Conservation (phyloP, 495 filamentous ascomycete genomes). For the Penicillium verhagenii region DNA sequence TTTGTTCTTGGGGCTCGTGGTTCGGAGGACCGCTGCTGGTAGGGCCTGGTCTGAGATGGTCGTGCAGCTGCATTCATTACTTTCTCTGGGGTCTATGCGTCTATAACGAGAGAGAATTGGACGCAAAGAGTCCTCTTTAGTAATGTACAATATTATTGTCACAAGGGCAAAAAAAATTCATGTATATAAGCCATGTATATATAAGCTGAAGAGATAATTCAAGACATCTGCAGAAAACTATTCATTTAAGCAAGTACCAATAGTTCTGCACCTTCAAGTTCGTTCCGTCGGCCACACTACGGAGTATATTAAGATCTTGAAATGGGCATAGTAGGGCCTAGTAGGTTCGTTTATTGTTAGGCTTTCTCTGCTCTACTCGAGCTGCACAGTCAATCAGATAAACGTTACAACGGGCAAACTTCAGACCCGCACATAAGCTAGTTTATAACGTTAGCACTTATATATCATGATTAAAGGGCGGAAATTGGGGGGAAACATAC, state of each 20-base stretch:
- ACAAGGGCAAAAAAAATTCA: neutral
- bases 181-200: neutral
- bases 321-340: too few relatives aligned
- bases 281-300: neutral
- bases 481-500: slow-evolving; percentile 56
- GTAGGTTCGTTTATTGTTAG: slow-evolving; percentile 12
- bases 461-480: neutral
- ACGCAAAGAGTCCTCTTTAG: too few relatives aligned
- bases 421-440: slow-evolving; percentile 36
- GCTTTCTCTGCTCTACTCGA: neutral
- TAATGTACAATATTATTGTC: neutral
- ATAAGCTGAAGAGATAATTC: neutral
- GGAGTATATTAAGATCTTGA: too few relatives aligned
- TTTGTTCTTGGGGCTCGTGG: too few relatives aligned
- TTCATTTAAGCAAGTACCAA: too few relatives aligned
- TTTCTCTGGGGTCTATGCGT: neutral
- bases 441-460: neutral
- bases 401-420: neutral
- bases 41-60: neutral
- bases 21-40: too few relatives aligned
- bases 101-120: neutral
- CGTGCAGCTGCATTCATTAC: neutral
- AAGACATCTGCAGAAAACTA: too few relatives aligned
- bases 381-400: neutral
- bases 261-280: too few relatives aligned